A percentile compares a stretch with the other conserved stretches of the same genome.
Evolutionary conservation across 1,139 yeast genomes (phyloP).

Genomic region (Keqinozyma sinolaborantium): DNA sequence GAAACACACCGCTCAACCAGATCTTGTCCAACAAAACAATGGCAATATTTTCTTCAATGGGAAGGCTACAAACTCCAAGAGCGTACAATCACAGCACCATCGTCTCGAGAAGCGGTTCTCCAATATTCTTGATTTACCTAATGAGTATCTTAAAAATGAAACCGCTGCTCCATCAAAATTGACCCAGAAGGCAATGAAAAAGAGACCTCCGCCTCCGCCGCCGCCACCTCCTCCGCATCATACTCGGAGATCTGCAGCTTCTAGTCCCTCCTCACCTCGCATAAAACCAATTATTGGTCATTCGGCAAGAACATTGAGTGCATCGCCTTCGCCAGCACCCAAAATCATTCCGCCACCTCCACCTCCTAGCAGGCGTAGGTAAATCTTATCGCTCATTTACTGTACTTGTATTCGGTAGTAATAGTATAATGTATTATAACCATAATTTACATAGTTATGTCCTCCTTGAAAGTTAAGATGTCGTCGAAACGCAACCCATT

Average conservation of each 20-base stretch:
- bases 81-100: constrained; percentile 2
- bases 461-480: constrained; percentile 66
- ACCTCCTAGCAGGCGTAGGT: constrained; percentile 14
- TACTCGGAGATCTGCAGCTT: neutral
- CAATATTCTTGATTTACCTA: constrained; percentile 32
- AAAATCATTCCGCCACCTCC: constrained; percentile 15
- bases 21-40: constrained; percentile 13
- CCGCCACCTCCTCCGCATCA: constrained; percentile 18
- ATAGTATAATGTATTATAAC: no score
- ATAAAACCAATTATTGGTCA: neutral
- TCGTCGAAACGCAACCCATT: constrained; percentile 73
- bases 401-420: neutral
- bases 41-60: constrained; percentile 18
- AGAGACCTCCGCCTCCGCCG: constrained; percentile 44
- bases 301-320: neutral
- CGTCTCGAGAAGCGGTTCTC: constrained; percentile 8
- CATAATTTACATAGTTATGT: constrained; percentile 50
- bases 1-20: constrained; percentile 3
- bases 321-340: neutral
- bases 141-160: constrained; percentile 22
- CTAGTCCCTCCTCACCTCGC: no score
- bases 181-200: constrained; percentile 26
- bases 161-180: constrained; percentile 16
- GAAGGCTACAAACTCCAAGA: constrained; percentile 8
- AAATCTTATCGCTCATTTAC: neutral